A percentile compares a stretch with the other conserved stretches of the same genome.
Evolutionary conservation across 1,139 yeast genomes (phyloP).

Genomic region (Yamadazyma siamensis): DNA sequence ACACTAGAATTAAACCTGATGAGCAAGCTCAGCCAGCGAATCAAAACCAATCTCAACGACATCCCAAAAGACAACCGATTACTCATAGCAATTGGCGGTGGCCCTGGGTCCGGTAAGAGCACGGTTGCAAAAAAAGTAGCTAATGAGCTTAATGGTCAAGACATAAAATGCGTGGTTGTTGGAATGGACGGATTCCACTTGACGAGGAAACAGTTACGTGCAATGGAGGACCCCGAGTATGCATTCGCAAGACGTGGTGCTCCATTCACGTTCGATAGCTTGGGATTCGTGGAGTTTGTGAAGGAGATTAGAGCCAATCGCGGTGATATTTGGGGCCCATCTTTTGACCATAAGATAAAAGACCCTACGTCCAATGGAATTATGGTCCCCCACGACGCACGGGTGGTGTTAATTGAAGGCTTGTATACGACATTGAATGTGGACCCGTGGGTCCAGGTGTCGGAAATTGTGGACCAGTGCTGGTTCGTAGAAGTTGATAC

Average conservation of each 20-base stretch:
- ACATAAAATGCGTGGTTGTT: conserved; percentile 9
- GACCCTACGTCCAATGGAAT: conserved; percentile 62
- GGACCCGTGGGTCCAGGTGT: conserved; percentile 49
- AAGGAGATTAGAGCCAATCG: conserved; percentile 11
- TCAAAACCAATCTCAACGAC: too few species aligned
- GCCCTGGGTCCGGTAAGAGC: conserved; percentile 84
- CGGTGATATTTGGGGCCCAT: conserved; percentile 46
- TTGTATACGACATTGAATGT: conserved; percentile 52
- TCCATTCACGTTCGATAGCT: conserved; percentile 77
- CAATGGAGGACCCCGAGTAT: conserved; percentile 49
- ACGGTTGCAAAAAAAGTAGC: conserved; percentile 47
- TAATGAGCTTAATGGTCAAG: conserved; percentile 12
- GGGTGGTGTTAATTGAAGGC: conserved; percentile 64
- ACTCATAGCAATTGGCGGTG: conserved; percentile 68
- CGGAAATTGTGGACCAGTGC: conserved; percentile 32
- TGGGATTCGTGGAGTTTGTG: conserved; percentile 28
- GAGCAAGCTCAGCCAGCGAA: too few species aligned
- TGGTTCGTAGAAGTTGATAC: conserved; percentile 48
- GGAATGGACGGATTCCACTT: conserved; percentile 81
- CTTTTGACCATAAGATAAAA: conserved; percentile 69
- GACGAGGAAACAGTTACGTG: conserved; percentile 50
- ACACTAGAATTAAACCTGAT: too few species aligned
- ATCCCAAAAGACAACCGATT: too few species aligned
- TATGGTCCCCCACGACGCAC: conserved; percentile 35
- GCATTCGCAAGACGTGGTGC: conserved; percentile 77